Evolutionary conservation across 805 yeast genomes (phyloP).

Genomic region (Maudiozyma serrabonitensis): DNA sequence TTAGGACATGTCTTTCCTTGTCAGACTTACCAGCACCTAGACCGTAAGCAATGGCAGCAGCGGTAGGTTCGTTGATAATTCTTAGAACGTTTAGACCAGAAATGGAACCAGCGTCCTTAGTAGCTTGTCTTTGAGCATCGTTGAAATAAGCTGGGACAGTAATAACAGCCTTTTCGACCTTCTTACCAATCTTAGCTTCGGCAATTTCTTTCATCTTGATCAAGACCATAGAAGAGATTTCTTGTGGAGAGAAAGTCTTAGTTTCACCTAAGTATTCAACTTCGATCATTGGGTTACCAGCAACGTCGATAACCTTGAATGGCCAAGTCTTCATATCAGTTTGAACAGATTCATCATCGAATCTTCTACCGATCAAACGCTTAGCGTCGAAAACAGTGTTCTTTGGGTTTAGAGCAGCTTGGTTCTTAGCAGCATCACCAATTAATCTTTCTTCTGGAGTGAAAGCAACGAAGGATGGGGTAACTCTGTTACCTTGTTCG

Average conservation of each 20-base stretch:
- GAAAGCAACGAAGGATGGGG: slow-evolving; percentile 76
- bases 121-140: slow-evolving; percentile 75
- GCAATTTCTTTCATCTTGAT: slow-evolving; percentile 78
- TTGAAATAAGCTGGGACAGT: slow-evolving; percentile 76
- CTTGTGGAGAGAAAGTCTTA: slow-evolving; percentile 65
- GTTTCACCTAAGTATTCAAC: slow-evolving; percentile 62
- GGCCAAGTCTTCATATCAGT: slow-evolving; percentile 90
- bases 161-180: slow-evolving; percentile 65
- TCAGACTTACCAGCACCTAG: slow-evolving; percentile 13
- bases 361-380: slow-evolving; percentile 52
- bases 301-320: slow-evolving; percentile 56
- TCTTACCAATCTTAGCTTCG: slow-evolving; percentile 64
- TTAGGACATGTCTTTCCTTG: slow-evolving; percentile 36
- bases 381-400: slow-evolving; percentile 48
- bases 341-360: slow-evolving; percentile 67
- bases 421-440: slow-evolving; percentile 79
- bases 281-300: slow-evolving; percentile 59
- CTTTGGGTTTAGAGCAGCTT: slow-evolving; percentile 69
- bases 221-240: slow-evolving; percentile 67
- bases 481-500: slow-evolving; percentile 81
- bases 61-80: slow-evolving; percentile 40
- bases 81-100: slow-evolving; percentile 71
- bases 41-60: slow-evolving; percentile 76
- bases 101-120: slow-evolving; percentile 75
- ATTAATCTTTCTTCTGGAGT: slow-evolving; percentile 69